Percentiles rank a stretch among this genome's conserved stretches.
phyloP scores from a whole-genome alignment of 257 asterid species.

The Przewalskia tangutica region DNA sequence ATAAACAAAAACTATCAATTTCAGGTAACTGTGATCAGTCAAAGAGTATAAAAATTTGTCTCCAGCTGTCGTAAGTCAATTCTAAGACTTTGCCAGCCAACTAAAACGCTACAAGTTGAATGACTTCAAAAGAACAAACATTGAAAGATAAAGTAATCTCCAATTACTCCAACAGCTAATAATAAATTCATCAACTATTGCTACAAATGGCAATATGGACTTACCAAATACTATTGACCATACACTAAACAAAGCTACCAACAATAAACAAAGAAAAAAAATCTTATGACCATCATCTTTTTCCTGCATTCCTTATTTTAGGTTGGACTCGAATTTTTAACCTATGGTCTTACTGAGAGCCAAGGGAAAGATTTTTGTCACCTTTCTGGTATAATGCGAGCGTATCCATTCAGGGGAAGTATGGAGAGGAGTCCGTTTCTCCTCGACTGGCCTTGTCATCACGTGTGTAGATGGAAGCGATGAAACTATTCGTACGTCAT shows the following conservation, averaged over 20 bases:
- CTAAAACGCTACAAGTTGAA: not conserved
- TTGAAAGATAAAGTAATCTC: not conserved
- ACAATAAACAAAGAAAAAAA: not conserved
- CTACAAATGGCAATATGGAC: not conserved
- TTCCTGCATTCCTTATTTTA: not conserved
- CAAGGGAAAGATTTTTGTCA: conserved; percentile 8
- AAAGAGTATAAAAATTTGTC: not conserved
- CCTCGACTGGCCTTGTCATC: conserved; percentile 79
- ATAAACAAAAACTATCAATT: not conserved
- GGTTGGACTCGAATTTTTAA: not conserved
- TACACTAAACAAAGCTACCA: not conserved
- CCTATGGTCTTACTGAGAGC: not conserved
- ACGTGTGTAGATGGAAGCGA: conserved; percentile 85
- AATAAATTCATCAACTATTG: not conserved
- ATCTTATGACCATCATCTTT: not conserved
- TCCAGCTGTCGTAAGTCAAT: not conserved
- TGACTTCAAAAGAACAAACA: not conserved
- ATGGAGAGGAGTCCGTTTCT: conserved; percentile 62
- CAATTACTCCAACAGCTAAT: not conserved
- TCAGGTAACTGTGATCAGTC: not conserved
- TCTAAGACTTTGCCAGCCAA: not conserved
- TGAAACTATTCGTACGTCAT: conserved; percentile 69
- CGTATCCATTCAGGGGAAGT: conserved; percentile 74
- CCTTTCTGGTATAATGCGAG: conserved; percentile 45
- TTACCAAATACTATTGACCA: not conserved